Evolutionary conservation across 83 land plant species (phyloP).

Genomic region (Isoetes engelmannii): DNA sequence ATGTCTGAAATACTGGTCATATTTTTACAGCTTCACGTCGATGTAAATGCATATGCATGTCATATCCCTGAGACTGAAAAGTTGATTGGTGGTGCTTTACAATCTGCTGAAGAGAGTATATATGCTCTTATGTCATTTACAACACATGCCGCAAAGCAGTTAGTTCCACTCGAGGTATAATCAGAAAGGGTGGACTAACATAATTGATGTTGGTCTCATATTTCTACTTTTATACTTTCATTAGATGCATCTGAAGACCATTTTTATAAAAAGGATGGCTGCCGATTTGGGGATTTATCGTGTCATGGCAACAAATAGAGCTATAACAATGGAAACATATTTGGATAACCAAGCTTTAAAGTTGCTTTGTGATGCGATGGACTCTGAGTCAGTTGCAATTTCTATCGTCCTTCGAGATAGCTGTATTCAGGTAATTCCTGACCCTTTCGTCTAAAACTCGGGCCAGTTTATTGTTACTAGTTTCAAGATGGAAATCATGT

Average conservation of each 20-base stretch:
- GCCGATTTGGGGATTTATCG: slow-evolving; percentile 84
- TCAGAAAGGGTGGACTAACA: not conserved
- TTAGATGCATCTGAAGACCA: slow-evolving; percentile 66
- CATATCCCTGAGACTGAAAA: slow-evolving; percentile 27
- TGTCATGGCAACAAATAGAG: slow-evolving; percentile 45
- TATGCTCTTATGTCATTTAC: slow-evolving; percentile 80
- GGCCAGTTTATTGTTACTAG: not conserved
- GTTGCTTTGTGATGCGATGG: slow-evolving; percentile 59
- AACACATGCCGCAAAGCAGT: slow-evolving; percentile 20
- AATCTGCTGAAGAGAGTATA: slow-evolving; percentile 63
- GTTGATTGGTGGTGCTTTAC: slow-evolving; percentile 58
- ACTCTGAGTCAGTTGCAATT: slow-evolving; percentile 49
- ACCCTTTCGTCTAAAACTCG: not conserved
- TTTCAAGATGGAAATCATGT: not conserved
- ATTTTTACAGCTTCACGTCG: not conserved
- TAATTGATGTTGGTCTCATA: not conserved
- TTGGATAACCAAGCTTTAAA: slow-evolving; percentile 64
- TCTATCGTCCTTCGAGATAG: slow-evolving; percentile 48
- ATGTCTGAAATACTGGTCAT: not conserved
- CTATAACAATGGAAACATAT: slow-evolving; percentile 55
- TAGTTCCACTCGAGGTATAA: slow-evolving; percentile 33
- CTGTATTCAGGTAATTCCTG: slow-evolving; percentile 50
- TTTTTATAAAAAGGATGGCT: slow-evolving; percentile 81
- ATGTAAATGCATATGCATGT: not conserved
- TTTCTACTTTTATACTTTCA: not conserved